Evolutionary conservation across 768 basidiomycete species (phyloP).

Genomic region (Strobilomyces confusus): DNA sequence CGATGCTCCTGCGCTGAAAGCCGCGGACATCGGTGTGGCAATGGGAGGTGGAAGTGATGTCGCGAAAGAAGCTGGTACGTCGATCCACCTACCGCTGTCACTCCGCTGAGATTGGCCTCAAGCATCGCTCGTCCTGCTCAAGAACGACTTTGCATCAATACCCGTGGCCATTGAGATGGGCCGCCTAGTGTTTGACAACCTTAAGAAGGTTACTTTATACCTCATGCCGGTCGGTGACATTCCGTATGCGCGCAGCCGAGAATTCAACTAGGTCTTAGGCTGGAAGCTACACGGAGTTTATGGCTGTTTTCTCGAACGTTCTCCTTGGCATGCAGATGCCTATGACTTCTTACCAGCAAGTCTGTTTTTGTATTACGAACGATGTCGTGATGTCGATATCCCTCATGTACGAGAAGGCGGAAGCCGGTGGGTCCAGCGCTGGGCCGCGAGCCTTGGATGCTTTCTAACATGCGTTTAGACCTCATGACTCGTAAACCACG

Average conservation of each 20-base stretch:
- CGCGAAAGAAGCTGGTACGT: conserved; percentile 50
- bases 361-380: conserved; percentile 50
- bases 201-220: conserved; percentile 46
- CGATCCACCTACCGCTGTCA: background rate
- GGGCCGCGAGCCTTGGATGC: background rate
- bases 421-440: conserved; percentile 33
- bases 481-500: conserved; percentile 47
- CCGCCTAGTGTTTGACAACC: conserved; percentile 54
- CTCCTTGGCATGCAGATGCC: conserved; percentile 57
- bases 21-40: conserved; percentile 53
- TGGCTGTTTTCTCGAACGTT: conserved; percentile 55
- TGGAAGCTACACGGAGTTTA: conserved; percentile 55
- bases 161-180: conserved; percentile 56
- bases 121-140: conserved; percentile 47
- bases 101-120: background rate
- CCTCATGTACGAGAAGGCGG: conserved; percentile 49
- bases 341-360: conserved; percentile 50
- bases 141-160: conserved; percentile 58
- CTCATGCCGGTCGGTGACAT: conserved; percentile 36
- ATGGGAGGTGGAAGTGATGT: conserved; percentile 47
- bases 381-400: conserved; percentile 50
- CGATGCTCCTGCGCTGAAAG: conserved; percentile 49
- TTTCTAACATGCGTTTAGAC: conserved; percentile 24
- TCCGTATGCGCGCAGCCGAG: background rate
- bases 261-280: conserved; percentile 27